Evolutionary conservation across 192 early-diverging fungal genomes (phyloP), one percentile per base, ranked within the genome.

Genomic region (Coemansia sp.): DNA sequence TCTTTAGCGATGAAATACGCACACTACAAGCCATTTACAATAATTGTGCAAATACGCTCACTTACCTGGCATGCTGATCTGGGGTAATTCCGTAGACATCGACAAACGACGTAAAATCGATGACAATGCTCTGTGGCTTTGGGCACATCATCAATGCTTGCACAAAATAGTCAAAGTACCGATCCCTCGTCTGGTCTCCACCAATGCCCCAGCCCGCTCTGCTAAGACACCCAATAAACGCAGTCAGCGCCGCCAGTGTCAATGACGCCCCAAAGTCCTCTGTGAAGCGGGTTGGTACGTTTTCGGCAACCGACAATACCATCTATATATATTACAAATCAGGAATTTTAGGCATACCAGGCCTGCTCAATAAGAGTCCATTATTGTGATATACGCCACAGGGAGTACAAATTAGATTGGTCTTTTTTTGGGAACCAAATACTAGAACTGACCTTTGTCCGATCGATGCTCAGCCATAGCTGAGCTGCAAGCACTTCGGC

Each of bases 191-290:
- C 16, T 47, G 17, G 66, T 30, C 14, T 3, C 44, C 60, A 16
- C 37, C 68, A 61, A 69, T 66, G 30, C 58, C 40, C 73, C 78
- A 86, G 23, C 55, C 40, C 3, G 82, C 85, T 37, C 83, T 59
- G 38, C 82, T 74, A 17, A 89, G 64, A 37, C 77, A 75, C 0
- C 83, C 78, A 39, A 89, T 78, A 23, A 85, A 83, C 17, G 57
- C 62, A 14, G 84, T 75, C 6, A 87, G 53, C 3, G 86, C 87
- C 4, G 57, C 63, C 13, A 85, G 77, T 7, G 86, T 88, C 71
- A 87, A 63, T 33, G 84, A 70, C 39, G 86, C 72, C 7, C 88
- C 88, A 78, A 89, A 89, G 21, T 88, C 82, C 16, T 89, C 85
- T 3, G 85, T 74, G 40, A 83, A 83, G 16, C 68, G 61, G 35